A percentile compares a stretch with the other conserved stretches of the same genome.
Conservation (phyloP, 805 yeast species). For the Helenozyma baotianmanensis region DNA sequence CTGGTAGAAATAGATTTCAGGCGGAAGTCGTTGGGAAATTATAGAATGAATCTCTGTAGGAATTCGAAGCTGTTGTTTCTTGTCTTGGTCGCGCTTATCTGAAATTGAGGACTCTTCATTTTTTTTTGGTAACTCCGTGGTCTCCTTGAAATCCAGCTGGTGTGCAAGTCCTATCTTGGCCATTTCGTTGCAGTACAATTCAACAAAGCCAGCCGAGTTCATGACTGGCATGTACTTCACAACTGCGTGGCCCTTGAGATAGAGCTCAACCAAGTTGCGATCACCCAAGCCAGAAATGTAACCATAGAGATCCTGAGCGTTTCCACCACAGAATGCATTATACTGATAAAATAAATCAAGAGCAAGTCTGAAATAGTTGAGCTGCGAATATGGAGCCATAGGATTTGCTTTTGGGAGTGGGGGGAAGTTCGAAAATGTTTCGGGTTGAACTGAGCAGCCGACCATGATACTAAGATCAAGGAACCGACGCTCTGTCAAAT, state of each 20-base stretch:
- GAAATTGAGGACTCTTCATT: slow-evolving; percentile 7
- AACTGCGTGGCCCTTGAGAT: slow-evolving; percentile 65
- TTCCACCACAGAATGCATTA: slow-evolving; percentile 23
- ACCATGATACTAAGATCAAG: slow-evolving; percentile 71
- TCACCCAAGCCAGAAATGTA: slow-evolving; percentile 44
- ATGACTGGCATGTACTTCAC: slow-evolving; percentile 72
- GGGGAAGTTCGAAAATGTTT: slow-evolving; percentile 51
- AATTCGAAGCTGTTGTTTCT: too few species aligned
- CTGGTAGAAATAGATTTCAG: slow-evolving; percentile 77
- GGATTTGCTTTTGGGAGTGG: slow-evolving; percentile 40
- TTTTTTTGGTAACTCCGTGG: background rate
- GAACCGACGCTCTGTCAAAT: slow-evolving; percentile 60
- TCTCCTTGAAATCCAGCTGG: too few species aligned
- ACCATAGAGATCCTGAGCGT: slow-evolving; percentile 35
- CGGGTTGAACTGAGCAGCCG: slow-evolving; percentile 74
- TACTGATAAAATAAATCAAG: slow-evolving; percentile 36
- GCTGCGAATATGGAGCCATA: slow-evolving; percentile 35
- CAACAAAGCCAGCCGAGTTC: slow-evolving; percentile 63
- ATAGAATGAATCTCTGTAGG: slow-evolving; percentile 82
- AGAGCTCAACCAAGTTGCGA: slow-evolving; percentile 43
- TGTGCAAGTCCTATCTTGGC: slow-evolving; percentile 29
- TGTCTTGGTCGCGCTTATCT: too few species aligned
- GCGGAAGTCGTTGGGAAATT: slow-evolving; percentile 79
- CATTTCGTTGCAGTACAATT: slow-evolving; percentile 45
- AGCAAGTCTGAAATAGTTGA: slow-evolving; percentile 37